Percentiles rank a stretch among this genome's conserved stretches.
Evolutionary conservation across 2,329 filamentous ascomycete species (phyloP).

Genomic region (Sporothrix euskadiensis): DNA sequence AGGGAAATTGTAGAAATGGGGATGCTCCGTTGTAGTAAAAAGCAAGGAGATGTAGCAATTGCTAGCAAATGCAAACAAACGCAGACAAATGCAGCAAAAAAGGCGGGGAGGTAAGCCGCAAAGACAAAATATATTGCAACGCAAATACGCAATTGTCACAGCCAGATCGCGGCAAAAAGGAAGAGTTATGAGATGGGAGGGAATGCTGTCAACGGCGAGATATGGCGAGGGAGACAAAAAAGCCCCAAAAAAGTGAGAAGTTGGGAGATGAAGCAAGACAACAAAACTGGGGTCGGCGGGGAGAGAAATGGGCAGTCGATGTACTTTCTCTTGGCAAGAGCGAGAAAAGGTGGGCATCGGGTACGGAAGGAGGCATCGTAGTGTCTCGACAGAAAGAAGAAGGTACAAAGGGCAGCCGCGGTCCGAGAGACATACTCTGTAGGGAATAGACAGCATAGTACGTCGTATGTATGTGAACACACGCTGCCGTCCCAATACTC

Average conservation of each 20-base stretch:
- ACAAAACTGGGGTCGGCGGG: background rate
- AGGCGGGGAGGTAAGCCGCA: conserved; percentile 4
- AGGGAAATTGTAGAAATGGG: conserved; percentile 10
- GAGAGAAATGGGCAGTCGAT: conserved; percentile 1
- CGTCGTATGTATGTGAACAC: too few species aligned
- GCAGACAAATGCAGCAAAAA: background rate
- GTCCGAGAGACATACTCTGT: background rate
- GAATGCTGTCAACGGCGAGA: background rate
- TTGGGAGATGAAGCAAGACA: conserved; percentile 6
- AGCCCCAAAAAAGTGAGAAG: background rate
- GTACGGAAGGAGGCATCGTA: background rate
- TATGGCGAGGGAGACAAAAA: background rate
- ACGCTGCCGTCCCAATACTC: background rate
- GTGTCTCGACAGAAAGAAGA: background rate
- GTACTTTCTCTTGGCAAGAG: conserved; percentile 5
- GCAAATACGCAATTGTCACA: conserved; percentile 18
- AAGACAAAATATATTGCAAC: conserved; percentile 11
- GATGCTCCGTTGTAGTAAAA: conserved; percentile 13
- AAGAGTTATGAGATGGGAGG: background rate
- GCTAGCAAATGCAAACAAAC: too few species aligned
- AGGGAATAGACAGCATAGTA: too few species aligned
- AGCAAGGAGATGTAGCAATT: conserved; percentile 5
- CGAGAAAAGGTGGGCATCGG: background rate
- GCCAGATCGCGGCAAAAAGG: conserved; percentile 17
- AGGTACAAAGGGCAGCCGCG: background rate